Percentiles rank a stretch among this genome's conserved stretches.
Conservation (phyloP, 805 yeast genomes). For the Saccharomycopsis sp. region DNA sequence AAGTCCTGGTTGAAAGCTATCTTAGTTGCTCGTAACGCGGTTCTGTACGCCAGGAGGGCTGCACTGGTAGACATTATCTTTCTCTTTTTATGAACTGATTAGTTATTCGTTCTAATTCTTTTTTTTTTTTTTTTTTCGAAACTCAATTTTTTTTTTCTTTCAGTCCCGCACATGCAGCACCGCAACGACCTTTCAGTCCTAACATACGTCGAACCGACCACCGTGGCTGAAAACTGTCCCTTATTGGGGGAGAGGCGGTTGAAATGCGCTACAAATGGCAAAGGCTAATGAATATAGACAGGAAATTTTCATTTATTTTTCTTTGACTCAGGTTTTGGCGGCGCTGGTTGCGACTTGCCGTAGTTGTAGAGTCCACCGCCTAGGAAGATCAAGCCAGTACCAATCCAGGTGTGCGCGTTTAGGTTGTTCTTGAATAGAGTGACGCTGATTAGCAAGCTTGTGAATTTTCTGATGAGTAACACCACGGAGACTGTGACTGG, state of each 20-base stretch:
- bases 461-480: slow-evolving; percentile 53
- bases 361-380: slow-evolving; percentile 47
- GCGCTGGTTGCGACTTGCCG: neutral
- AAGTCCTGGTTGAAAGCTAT: slow-evolving; percentile 34
- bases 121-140: neutral
- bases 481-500: slow-evolving; percentile 60
- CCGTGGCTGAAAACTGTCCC: too few relatives aligned
- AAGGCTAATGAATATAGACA: too few relatives aligned
- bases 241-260: too few relatives aligned
- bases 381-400: slow-evolving; percentile 43
- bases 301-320: too few relatives aligned
- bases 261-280: too few relatives aligned
- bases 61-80: neutral
- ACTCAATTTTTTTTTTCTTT: neutral
- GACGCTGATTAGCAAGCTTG: slow-evolving; percentile 51
- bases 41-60: slow-evolving; percentile 40
- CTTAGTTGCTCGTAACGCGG: slow-evolving; percentile 42
- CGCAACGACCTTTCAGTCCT: too few relatives aligned
- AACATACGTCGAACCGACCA: too few relatives aligned
- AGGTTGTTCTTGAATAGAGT: slow-evolving; percentile 43
- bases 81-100: neutral
- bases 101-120: neutral
- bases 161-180: too few relatives aligned
- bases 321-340: neutral
- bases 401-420: slow-evolving; percentile 34